Conservation (phyloP, 2,329 filamentous ascomycete genomes). For the Fusarium sp. region DNA sequence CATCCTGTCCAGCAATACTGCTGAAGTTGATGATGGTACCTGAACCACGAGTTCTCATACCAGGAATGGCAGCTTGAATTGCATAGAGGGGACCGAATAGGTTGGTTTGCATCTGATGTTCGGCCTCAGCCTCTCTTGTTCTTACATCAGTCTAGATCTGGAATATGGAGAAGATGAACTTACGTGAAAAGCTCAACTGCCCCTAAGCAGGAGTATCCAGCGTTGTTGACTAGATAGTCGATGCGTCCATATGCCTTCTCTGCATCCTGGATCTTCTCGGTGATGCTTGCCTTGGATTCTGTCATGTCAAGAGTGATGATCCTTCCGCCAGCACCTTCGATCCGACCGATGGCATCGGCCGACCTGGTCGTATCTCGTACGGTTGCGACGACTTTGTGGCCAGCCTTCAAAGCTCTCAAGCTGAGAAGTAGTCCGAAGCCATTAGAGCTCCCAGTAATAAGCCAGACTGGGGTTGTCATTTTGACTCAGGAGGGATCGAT, state of each 20-base stretch:
- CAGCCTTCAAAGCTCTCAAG: conserved; percentile 32
- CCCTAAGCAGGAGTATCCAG: conserved; percentile 53
- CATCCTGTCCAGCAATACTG: conserved; percentile 57
- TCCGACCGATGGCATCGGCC: conserved; percentile 29
- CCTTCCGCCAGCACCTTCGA: conserved; percentile 42
- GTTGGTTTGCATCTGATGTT: conserved; percentile 59
- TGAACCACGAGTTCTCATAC: conserved; percentile 55
- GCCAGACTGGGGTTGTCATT: conserved; percentile 41
- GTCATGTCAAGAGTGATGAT: conserved; percentile 48
- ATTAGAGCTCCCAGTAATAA: conserved; percentile 44
- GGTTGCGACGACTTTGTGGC: conserved; percentile 37
- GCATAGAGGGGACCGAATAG: conserved; percentile 61
- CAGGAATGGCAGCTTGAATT: conserved; percentile 60
- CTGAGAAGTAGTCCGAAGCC: conserved; percentile 40
- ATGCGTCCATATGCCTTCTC: conserved; percentile 50
- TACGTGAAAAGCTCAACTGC: conserved; percentile 45
- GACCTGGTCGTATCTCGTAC: conserved; percentile 33
- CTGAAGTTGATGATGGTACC: conserved; percentile 61
- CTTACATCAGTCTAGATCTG: conserved; percentile 4
- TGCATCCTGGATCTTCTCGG: conserved; percentile 39
- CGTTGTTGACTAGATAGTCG: conserved; percentile 66
- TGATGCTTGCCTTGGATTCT: conserved; percentile 42
- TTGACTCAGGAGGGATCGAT: not conserved
- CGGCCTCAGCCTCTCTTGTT: conserved; percentile 53
- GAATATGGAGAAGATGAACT: not conserved